Evolutionary conservation across 2,329 filamentous ascomycete genomes (phyloP).

Genomic region (Penicillium palitans): DNA sequence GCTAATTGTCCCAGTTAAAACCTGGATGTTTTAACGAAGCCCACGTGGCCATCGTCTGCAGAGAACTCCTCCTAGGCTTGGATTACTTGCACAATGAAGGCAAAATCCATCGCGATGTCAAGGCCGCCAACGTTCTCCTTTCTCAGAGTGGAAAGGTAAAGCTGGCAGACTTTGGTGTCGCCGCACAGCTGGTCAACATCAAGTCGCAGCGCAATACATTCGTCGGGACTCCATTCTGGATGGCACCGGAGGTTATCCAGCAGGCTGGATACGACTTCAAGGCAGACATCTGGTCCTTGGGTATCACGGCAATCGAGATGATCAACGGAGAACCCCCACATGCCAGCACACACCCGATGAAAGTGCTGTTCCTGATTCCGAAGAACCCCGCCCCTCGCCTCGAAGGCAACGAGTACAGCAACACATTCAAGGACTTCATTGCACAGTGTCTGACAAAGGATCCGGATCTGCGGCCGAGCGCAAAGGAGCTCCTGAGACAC

Average conservation of each 20-base stretch:
- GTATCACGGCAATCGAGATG: constrained; percentile 89
- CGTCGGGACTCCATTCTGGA: constrained; percentile 96
- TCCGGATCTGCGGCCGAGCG: constrained; percentile 76
- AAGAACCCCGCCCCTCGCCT: constrained; percentile 82
- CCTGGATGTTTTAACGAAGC: constrained; percentile 83
- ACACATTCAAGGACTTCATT: constrained; percentile 92
- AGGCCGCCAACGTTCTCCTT: constrained; percentile 94
- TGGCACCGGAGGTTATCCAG: constrained; percentile 93
- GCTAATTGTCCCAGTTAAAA: constrained; percentile 66
- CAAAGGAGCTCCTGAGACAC: constrained; percentile 83
- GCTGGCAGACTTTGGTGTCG: constrained; percentile 94
- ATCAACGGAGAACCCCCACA: constrained; percentile 86
- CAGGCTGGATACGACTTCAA: constrained; percentile 83
- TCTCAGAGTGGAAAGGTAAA: constrained; percentile 89
- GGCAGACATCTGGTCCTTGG: constrained; percentile 89
- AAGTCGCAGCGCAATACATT: constrained; percentile 98
- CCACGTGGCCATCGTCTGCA: constrained; percentile 92
- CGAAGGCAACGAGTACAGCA: constrained; percentile 77
- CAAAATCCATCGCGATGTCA: constrained; percentile 96
- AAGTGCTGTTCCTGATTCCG: constrained; percentile 86
- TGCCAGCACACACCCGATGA: constrained; percentile 86
- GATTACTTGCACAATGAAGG: constrained; percentile 92
- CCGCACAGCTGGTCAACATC: constrained; percentile 93
- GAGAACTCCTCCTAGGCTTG: constrained; percentile 83
- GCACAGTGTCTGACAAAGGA: constrained; percentile 90